phyloP scores from a whole-genome alignment of 306 rosid species.

The Albizia julibrissin region DNA sequence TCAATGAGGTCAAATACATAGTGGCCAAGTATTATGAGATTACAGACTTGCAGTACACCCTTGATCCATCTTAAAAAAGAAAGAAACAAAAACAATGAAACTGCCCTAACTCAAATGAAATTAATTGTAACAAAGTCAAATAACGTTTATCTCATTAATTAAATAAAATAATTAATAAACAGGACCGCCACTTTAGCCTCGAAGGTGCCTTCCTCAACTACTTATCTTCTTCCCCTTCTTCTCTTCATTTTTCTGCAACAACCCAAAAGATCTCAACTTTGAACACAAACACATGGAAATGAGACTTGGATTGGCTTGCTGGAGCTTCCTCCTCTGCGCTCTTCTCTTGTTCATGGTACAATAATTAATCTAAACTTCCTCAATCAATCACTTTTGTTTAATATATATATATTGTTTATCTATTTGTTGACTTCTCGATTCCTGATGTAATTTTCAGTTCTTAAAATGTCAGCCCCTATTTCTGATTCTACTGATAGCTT shows the following conservation, averaged over 20 bases:
- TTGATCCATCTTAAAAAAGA: neutral
- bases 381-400: neutral
- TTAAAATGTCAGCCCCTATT: neutral
- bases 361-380: neutral
- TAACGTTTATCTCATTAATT: neutral
- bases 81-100: neutral
- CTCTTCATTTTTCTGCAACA: neutral
- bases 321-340: slow-evolving; percentile 42
- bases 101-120: neutral
- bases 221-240: neutral
- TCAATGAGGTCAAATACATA: too few species aligned
- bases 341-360: slow-evolving; percentile 45
- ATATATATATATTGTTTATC: neutral
- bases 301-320: slow-evolving; percentile 34
- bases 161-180: neutral
- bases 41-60: neutral
- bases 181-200: neutral
- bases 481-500: neutral
- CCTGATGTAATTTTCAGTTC: neutral
- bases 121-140: neutral
- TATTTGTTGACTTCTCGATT: neutral
- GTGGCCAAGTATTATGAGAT: too few species aligned
- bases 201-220: neutral
- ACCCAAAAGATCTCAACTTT: neutral
- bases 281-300: slow-evolving; percentile 37